phyloP scores from a whole-genome alignment of 768 basidiomycete species.

The Baorangia bicolor region DNA sequence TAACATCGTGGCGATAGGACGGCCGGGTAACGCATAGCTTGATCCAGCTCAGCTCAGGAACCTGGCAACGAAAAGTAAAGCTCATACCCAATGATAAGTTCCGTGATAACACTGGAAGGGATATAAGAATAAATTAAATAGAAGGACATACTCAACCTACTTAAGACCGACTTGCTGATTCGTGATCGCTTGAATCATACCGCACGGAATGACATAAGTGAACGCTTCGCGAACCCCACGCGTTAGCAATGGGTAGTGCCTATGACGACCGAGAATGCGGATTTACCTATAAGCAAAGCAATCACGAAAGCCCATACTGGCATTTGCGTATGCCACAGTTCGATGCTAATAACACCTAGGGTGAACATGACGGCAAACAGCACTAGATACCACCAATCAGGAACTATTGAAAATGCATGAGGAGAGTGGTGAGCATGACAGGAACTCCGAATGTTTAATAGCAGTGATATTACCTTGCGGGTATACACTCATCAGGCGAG shows the following conservation, averaged over 20 bases:
- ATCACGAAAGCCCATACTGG: constrained; percentile 71
- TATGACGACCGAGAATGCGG: background rate
- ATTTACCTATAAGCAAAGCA: constrained; percentile 53
- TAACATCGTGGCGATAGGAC: constrained; percentile 80
- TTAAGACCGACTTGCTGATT: constrained; percentile 76
- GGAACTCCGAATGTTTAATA: background rate
- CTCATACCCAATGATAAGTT: constrained; percentile 66
- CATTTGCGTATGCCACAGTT: constrained; percentile 70
- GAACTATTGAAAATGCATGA: constrained; percentile 44
- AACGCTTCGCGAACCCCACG: constrained; percentile 29
- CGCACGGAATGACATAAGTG: constrained; percentile 50
- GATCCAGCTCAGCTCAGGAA: background rate
- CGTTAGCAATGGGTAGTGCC: background rate
- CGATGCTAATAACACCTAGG: constrained; percentile 67
- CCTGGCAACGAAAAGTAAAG: background rate
- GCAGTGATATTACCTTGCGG: constrained; percentile 35
- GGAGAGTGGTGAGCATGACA: background rate
- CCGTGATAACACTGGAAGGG: constrained; percentile 59
- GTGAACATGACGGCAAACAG: constrained; percentile 72
- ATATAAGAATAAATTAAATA: background rate
- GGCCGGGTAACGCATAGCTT: constrained; percentile 69
- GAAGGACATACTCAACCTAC: constrained; percentile 17
- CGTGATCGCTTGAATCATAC: constrained; percentile 69
- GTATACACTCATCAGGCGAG: constrained; percentile 76
- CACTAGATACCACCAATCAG: constrained; percentile 80